These are phyloP conservation scores for Chlamydomonas applanata DNA, from an alignment of 139 green algal species.

Conservation along the genomic window DNA sequence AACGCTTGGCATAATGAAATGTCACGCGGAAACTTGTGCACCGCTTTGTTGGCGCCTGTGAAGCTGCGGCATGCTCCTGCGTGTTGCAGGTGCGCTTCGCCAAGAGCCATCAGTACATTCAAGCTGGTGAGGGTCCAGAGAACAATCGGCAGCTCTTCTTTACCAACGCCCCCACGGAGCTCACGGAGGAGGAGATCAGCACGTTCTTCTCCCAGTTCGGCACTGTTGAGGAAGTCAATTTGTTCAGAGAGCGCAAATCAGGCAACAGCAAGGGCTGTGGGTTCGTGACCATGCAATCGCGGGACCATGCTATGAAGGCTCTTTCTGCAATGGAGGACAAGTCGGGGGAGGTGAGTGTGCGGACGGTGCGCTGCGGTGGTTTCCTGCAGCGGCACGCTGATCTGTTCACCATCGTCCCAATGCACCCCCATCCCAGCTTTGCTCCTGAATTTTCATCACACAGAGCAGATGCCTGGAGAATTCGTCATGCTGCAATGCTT, in stretches of 20 bases:
- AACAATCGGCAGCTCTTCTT: constrained; percentile 56
- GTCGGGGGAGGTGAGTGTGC: constrained; percentile 21
- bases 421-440: not conserved
- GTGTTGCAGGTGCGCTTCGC: constrained; percentile 45
- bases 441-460: not conserved
- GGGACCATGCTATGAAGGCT: constrained; percentile 28
- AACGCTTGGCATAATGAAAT: too few species aligned
- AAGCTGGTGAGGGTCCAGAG: constrained; percentile 29
- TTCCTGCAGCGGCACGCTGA: not conserved
- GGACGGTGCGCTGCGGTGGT: not conserved
- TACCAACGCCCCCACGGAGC: constrained; percentile 6
- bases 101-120: constrained; percentile 47
- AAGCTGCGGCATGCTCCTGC: not conserved
- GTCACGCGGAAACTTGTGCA: not conserved
- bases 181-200: constrained; percentile 33
- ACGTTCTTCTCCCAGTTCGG: constrained; percentile 36
- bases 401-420: not conserved
- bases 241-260: constrained; percentile 40
- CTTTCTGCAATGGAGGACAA: constrained; percentile 41
- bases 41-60: not conserved
- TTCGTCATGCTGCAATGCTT: too few species aligned
- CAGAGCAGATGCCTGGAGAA: too few species aligned
- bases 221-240: constrained; percentile 29
- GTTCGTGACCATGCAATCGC: constrained; percentile 42
- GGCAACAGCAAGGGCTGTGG: constrained; percentile 48